Evolutionary conservation across 441 rosid species (phyloP).

Genomic region (Eutrema salsugineum): DNA sequence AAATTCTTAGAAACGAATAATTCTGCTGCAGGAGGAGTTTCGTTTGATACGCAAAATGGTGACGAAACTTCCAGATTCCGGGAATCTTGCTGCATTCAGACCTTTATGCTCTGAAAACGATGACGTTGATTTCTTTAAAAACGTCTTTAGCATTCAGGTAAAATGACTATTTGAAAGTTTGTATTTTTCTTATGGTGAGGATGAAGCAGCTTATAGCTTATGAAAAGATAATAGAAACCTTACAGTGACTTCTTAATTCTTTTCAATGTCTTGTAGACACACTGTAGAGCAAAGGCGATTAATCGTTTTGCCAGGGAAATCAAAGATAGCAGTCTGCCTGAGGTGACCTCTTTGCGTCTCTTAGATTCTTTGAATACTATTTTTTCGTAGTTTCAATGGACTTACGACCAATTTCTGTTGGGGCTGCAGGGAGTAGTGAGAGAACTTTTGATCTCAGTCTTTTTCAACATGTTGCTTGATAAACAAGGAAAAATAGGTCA

Average conservation of each 20-base stretch:
- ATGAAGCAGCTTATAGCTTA: not conserved
- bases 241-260: not conserved
- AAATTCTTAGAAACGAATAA: not conserved
- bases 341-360: constrained; percentile 39
- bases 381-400: constrained; percentile 2
- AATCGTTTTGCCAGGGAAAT: constrained; percentile 47
- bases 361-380: not conserved
- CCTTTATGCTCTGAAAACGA: constrained; percentile 70
- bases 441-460: constrained; percentile 67
- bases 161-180: not conserved
- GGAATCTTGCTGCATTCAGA: constrained; percentile 48
- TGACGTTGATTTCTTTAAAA: constrained; percentile 76
- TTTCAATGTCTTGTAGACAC: constrained; percentile 47
- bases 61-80: constrained; percentile 56
- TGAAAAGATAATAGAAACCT: not conserved
- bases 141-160: constrained; percentile 75
- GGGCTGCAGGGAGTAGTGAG: constrained; percentile 55
- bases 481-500: constrained; percentile 49
- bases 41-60: constrained; percentile 71
- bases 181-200: not conserved
- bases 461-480: constrained; percentile 73
- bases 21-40: constrained; percentile 67
- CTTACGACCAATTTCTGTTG: constrained; percentile 3
- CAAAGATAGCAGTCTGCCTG: constrained; percentile 39
- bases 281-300: constrained; percentile 71